These are phyloP conservation scores for Aspergillus floridensis DNA, from an alignment of 2,329 filamentous ascomycete genomes.

Conservation along the genomic window DNA sequence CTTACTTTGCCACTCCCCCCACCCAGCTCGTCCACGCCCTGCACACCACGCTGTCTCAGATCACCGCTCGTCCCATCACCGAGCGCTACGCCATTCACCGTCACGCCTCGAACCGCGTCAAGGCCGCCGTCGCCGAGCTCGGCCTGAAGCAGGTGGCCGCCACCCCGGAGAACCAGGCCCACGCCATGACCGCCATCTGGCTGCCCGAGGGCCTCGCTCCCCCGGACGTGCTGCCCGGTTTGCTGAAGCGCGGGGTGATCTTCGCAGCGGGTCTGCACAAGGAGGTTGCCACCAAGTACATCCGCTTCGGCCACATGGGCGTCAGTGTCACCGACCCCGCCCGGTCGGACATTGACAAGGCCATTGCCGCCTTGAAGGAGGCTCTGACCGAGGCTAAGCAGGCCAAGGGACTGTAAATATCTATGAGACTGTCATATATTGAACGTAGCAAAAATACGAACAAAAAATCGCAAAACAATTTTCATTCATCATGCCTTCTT, in stretches of 20 bases:
- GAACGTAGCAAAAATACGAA: not conserved
- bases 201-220: conserved; percentile 80
- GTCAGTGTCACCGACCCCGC: conserved; percentile 81
- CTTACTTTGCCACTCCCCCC: conserved; percentile 95
- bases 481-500: not conserved
- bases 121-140: conserved; percentile 74
- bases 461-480: not conserved
- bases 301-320: conserved; percentile 97
- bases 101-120: conserved; percentile 77
- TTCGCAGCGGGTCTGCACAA: conserved; percentile 96
- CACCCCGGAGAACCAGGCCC: conserved; percentile 86
- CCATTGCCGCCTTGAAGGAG: conserved; percentile 72
- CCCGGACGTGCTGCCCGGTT: conserved; percentile 77
- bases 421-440: not conserved
- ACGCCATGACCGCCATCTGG: conserved; percentile 97
- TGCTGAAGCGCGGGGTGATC: conserved; percentile 83
- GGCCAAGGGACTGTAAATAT: conserved; percentile 45
- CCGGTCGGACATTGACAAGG: conserved; percentile 78
- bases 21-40: conserved; percentile 92
- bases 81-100: conserved; percentile 82
- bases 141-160: conserved; percentile 83
- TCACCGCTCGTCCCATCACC: conserved; percentile 73
- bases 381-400: conserved; percentile 72
- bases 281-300: conserved; percentile 89
- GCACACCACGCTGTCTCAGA: conserved; percentile 82